phyloP scores from a whole-genome alignment of 1,284 basidiomycete species.

The Ustilago esculenta region DNA sequence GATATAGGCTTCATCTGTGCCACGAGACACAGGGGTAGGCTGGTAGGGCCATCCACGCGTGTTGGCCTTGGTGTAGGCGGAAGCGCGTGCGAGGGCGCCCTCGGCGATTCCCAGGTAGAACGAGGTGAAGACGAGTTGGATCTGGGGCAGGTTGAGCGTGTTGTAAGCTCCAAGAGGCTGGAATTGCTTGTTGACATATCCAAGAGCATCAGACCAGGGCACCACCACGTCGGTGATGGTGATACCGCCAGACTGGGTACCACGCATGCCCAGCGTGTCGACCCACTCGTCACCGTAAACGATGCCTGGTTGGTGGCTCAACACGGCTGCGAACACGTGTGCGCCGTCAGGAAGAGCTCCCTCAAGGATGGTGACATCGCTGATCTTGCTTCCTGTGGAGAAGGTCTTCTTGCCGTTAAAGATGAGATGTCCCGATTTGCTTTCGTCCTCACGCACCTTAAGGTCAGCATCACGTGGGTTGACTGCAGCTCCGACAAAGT shows the following conservation, averaged over 20 bases:
- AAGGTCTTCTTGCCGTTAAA: slow-evolving; percentile 67
- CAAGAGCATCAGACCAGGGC: slow-evolving; percentile 60
- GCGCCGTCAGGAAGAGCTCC: slow-evolving; percentile 52
- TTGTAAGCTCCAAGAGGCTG: slow-evolving; percentile 63
- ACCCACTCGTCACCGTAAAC: slow-evolving; percentile 67
- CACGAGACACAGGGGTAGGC: slow-evolving; percentile 51
- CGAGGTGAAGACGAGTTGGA: slow-evolving; percentile 65
- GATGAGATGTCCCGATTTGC: slow-evolving; percentile 52
- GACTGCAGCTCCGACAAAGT: slow-evolving; percentile 66
- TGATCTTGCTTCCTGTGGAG: slow-evolving; percentile 65
- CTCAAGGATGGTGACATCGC: slow-evolving; percentile 66
- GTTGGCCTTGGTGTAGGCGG: slow-evolving; percentile 62
- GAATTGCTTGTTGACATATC: slow-evolving; percentile 53
- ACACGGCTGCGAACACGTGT: slow-evolving; percentile 65
- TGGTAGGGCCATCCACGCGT: slow-evolving; percentile 66
- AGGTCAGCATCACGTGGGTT: slow-evolving; percentile 67
- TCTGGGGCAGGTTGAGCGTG: slow-evolving; percentile 65
- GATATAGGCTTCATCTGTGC: slow-evolving; percentile 65
- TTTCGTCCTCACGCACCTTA: slow-evolving; percentile 50
- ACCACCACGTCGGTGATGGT: slow-evolving; percentile 59
- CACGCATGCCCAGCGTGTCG: slow-evolving; percentile 67
- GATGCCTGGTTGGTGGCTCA: slow-evolving; percentile 61
- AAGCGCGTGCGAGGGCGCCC: slow-evolving; percentile 61
- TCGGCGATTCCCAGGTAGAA: slow-evolving; percentile 67
- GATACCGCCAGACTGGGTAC: slow-evolving; percentile 62